Conservation (phyloP, 805 yeast species). For the Wickerhamomyces alni region DNA sequence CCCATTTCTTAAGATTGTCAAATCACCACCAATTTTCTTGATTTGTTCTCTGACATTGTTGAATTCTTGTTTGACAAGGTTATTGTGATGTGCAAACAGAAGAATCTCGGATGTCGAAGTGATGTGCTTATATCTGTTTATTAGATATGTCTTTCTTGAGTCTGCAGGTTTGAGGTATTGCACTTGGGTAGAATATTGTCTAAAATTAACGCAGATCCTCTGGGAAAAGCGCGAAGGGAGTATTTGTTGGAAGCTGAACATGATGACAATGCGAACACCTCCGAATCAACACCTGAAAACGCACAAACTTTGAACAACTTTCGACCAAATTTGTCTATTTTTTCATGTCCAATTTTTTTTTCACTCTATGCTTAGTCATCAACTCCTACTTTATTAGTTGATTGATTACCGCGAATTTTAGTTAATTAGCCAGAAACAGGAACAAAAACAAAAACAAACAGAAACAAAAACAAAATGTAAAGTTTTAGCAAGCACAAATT, state of each 20-base stretch:
- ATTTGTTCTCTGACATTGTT: conserved; percentile 56
- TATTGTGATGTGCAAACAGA: conserved; percentile 80
- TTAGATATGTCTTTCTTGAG: conserved; percentile 80
- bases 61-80: conserved; percentile 65
- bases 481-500: no score
- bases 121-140: conserved; percentile 72
- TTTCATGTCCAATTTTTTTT: no score
- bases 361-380: no score
- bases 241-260: conserved; percentile 1
- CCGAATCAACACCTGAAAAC: no score
- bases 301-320: no score
- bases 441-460: no score
- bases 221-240: conserved; percentile 3
- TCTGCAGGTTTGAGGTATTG: conserved; percentile 45
- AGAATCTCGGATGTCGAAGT: conserved; percentile 65
- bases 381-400: no score
- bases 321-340: no score
- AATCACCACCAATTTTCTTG: conserved; percentile 56
- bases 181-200: conserved; percentile 31
- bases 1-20: conserved; percentile 62
- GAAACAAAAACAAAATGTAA: no score
- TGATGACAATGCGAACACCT: background rate
- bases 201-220: conserved; percentile 15
- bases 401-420: no score
- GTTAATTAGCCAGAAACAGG: no score